A percentile compares a stretch with the other conserved stretches of the same genome.
phyloP scores from a whole-genome alignment of 1,139 yeast genomes.

The Candida smagusa region DNA sequence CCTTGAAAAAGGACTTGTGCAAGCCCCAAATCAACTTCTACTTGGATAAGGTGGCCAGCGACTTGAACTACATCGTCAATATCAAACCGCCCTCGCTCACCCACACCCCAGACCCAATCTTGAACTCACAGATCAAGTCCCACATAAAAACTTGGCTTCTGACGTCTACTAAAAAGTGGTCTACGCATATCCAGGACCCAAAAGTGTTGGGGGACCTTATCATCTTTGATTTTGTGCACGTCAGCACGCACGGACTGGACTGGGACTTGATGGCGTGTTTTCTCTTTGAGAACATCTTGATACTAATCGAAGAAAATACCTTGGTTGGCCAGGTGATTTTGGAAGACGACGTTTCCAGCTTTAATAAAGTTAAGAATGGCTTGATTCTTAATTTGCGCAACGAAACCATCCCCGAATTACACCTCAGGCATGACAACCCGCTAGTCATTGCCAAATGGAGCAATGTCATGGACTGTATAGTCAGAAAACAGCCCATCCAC shows the following conservation, averaged over 20 bases:
- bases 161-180: constrained; percentile 8
- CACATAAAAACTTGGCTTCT: constrained; percentile 6
- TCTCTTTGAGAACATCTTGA: constrained; percentile 37
- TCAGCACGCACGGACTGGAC: constrained; percentile 33
- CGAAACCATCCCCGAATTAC: constrained; percentile 46
- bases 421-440: constrained; percentile 30
- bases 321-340: constrained; percentile 35
- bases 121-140: background rate
- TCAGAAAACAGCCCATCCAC: constrained; percentile 9
- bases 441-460: constrained; percentile 44
- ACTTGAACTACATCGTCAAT: constrained; percentile 21
- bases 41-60: constrained; percentile 13
- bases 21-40: constrained; percentile 19
- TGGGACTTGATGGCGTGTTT: constrained; percentile 38
- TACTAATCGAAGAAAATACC: constrained; percentile 33
- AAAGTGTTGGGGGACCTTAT: constrained; percentile 26
- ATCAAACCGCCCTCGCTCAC: constrained; percentile 26
- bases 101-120: constrained; percentile 4
- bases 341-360: constrained; percentile 31
- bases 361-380: constrained; percentile 22
- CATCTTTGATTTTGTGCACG: constrained; percentile 43
- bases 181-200: constrained; percentile 11
- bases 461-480: constrained; percentile 21
- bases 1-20: constrained; percentile 10
- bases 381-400: constrained; percentile 38